A percentile compares a stretch with the other conserved stretches of the same genome.
phyloP scores from a whole-genome alignment of 768 basidiomycete genomes.

The Candolleomyces eurysporus region DNA sequence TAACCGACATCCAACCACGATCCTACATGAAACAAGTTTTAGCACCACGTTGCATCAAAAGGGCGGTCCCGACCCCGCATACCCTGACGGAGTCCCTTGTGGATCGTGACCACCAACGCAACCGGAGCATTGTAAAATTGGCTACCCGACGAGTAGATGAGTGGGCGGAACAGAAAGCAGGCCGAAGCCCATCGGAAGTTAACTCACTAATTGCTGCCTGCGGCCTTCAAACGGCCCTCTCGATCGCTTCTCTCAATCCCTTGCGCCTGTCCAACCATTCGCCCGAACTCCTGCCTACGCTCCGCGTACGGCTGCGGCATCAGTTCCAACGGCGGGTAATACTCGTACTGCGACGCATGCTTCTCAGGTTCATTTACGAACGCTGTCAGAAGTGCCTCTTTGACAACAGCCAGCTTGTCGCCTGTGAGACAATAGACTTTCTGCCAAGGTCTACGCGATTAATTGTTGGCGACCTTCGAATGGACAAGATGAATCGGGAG shows the following conservation, averaged over 20 bases:
- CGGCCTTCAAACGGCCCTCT: not conserved
- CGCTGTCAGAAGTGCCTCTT: not conserved
- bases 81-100: constrained; percentile 4
- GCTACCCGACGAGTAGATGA: not conserved
- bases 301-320: constrained; percentile 2
- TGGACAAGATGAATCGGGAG: not conserved
- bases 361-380: not conserved
- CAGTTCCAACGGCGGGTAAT: constrained; percentile 1
- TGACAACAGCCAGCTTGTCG: not conserved
- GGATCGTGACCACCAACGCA: constrained; percentile 8
- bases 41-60: not conserved
- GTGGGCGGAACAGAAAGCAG: not conserved
- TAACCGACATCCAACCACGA: constrained; percentile 10
- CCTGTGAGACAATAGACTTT: constrained; percentile 7
- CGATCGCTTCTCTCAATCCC: constrained; percentile 1
- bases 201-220: constrained; percentile 8
- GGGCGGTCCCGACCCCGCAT: not conserved
- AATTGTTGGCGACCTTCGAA: not conserved
- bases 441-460: constrained; percentile 7
- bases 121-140: constrained; percentile 8
- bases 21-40: not conserved
- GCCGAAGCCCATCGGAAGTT: not conserved
- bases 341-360: constrained; percentile 1
- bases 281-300: constrained; percentile 2
- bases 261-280: not conserved